These are phyloP conservation scores for Zhuliangozyma blackwelliae DNA, from an alignment of 1,139 yeast species.

Conservation along the genomic window DNA sequence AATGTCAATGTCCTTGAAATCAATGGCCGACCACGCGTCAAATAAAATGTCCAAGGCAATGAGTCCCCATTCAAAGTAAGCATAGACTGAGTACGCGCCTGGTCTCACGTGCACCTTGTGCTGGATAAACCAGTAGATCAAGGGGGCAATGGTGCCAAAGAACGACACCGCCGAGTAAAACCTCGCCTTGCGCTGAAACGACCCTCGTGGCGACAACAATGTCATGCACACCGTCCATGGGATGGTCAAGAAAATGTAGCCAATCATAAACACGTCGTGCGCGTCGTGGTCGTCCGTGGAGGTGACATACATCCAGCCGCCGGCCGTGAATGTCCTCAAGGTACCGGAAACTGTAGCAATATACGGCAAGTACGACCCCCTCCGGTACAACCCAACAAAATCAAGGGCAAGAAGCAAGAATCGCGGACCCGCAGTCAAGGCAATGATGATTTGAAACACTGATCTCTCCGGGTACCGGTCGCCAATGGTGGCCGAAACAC, in stretches of 20 bases:
- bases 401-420: slow-evolving; percentile 66
- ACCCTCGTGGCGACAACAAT: slow-evolving; percentile 45
- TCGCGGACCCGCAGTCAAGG: slow-evolving; percentile 81
- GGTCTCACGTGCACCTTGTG: slow-evolving; percentile 84
- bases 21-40: slow-evolving; percentile 74
- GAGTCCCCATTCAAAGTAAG: slow-evolving; percentile 91
- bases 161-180: slow-evolving; percentile 54
- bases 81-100: slow-evolving; percentile 94
- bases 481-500: slow-evolving; percentile 95
- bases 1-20: slow-evolving; percentile 57
- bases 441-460: slow-evolving; percentile 79
- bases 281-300: slow-evolving; percentile 96
- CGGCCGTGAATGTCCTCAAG: slow-evolving; percentile 86
- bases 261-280: slow-evolving; percentile 93
- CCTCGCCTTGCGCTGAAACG: slow-evolving; percentile 47
- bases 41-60: slow-evolving; percentile 78
- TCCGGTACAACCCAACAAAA: slow-evolving; percentile 40
- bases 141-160: slow-evolving; percentile 70
- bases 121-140: slow-evolving; percentile 85
- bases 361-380: slow-evolving; percentile 39
- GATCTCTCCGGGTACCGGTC: slow-evolving; percentile 96
- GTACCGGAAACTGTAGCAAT: slow-evolving; percentile 56
- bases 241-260: slow-evolving; percentile 78
- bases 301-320: slow-evolving; percentile 98
- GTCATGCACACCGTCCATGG: slow-evolving; percentile 83